A percentile compares a stretch with the other conserved stretches of the same genome.
Conservation (phyloP, 306 rosid genomes). For the Betula pendula region DNA sequence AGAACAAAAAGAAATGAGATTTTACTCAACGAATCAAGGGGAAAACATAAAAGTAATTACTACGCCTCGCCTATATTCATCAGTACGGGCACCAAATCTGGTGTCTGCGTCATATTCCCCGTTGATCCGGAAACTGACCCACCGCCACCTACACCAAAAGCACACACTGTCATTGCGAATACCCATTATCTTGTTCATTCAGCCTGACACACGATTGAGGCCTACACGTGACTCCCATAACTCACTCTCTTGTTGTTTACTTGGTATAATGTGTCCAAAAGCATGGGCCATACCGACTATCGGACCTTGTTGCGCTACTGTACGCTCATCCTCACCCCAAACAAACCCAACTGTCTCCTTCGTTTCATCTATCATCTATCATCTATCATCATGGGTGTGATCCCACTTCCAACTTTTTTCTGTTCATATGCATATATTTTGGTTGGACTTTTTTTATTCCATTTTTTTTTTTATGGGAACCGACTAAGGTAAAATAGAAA, state of each 20-base stretch:
- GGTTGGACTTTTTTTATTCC: not conserved
- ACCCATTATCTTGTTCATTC: not conserved
- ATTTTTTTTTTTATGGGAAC: conserved; percentile 12
- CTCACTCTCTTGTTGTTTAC: conserved; percentile 29
- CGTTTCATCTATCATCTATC: not conserved
- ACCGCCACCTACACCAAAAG: not conserved
- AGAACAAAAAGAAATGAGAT: not conserved
- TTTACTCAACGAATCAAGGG: not conserved
- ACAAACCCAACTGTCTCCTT: not conserved
- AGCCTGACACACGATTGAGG: conserved; percentile 32
- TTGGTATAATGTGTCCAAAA: not conserved
- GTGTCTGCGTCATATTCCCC: not conserved
- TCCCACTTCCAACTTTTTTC: not conserved
- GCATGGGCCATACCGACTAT: not conserved
- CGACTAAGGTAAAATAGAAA: conserved; percentile 22
- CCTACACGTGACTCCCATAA: conserved; percentile 61
- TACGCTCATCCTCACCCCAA: not conserved
- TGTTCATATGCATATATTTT: not conserved
- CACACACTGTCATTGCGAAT: not conserved
- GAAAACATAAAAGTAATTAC: not conserved
- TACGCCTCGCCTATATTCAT: too few species aligned
- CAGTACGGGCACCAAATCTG: not conserved
- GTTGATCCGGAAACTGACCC: conserved; percentile 8
- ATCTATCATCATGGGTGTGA: not conserved
- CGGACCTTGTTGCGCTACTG: not conserved